Conservation (phyloP, 2,329 filamentous ascomycete genomes). For the Arthrobotrys pseudoclavata region DNA sequence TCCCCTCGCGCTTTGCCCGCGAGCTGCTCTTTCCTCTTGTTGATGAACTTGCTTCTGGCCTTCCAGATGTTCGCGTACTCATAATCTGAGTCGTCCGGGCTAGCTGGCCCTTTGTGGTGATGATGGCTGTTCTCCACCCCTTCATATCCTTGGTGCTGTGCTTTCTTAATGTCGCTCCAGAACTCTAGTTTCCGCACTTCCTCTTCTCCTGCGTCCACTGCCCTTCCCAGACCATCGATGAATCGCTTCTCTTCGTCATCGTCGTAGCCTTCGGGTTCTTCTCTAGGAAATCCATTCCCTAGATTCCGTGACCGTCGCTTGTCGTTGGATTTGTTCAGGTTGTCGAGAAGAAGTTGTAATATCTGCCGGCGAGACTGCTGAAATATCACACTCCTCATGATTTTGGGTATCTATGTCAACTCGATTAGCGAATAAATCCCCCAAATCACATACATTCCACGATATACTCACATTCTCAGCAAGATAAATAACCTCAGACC, state of each 20-base stretch:
- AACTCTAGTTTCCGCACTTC: constrained; percentile 86
- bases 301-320: constrained; percentile 50
- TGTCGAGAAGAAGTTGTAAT: constrained; percentile 77
- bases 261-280: constrained; percentile 66
- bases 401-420: constrained; percentile 76
- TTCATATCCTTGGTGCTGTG: constrained; percentile 43
- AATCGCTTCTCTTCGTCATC: constrained; percentile 67
- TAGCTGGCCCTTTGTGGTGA: neutral
- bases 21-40: constrained; percentile 51
- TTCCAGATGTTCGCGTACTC: constrained; percentile 54
- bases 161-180: constrained; percentile 85
- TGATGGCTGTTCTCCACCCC: constrained; percentile 40
- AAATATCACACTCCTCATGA: constrained; percentile 89
- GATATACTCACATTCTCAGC: constrained; percentile 71
- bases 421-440: constrained; percentile 4
- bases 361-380: constrained; percentile 86
- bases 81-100: constrained; percentile 40
- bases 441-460: neutral
- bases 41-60: constrained; percentile 43
- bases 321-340: constrained; percentile 67
- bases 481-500: constrained; percentile 81
- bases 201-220: constrained; percentile 81
- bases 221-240: constrained; percentile 78
- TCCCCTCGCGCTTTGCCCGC: constrained; percentile 45
- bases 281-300: constrained; percentile 65